phyloP scores from a whole-genome alignment of 805 yeast species.

The Candida ipomoeae region DNA sequence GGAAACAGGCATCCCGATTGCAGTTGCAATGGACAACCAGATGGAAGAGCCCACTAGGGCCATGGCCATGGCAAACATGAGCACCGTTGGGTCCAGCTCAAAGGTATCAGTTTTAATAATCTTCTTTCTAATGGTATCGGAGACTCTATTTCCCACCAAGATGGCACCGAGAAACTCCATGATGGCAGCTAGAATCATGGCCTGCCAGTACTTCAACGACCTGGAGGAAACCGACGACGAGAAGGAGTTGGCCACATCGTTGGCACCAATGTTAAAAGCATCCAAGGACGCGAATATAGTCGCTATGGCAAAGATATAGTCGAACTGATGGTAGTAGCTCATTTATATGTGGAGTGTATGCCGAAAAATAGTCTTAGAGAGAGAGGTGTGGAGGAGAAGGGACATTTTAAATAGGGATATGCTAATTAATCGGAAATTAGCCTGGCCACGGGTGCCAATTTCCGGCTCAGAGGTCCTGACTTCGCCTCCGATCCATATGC shows the following conservation, averaged over 20 bases:
- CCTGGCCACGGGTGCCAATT: neutral
- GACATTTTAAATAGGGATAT: neutral
- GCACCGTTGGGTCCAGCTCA: constrained; percentile 57
- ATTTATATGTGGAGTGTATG: constrained; percentile 6
- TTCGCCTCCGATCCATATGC: neutral
- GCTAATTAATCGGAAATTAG: neutral
- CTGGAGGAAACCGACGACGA: constrained; percentile 73
- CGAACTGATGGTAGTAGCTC: constrained; percentile 52
- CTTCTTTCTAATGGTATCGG: constrained; percentile 66
- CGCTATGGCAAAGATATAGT: constrained; percentile 65
- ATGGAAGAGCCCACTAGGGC: constrained; percentile 69
- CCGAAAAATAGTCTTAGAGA: neutral
- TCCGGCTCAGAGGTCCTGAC: neutral
- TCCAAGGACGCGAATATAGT: constrained; percentile 71
- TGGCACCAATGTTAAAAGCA: constrained; percentile 79
- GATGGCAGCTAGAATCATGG: constrained; percentile 64
- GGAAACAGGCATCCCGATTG: constrained; percentile 72
- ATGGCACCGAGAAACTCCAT: constrained; percentile 76
- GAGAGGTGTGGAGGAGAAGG: neutral
- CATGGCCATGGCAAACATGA: constrained; percentile 71
- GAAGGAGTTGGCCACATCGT: constrained; percentile 77
- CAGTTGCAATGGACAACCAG: constrained; percentile 68
- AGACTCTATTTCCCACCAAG: constrained; percentile 67
- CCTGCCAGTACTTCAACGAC: constrained; percentile 68
- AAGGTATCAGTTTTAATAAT: constrained; percentile 53